These are phyloP conservation scores for Phytomonas francai DNA, from an alignment of 208 protist genomes.

Conservation along the genomic window DNA sequence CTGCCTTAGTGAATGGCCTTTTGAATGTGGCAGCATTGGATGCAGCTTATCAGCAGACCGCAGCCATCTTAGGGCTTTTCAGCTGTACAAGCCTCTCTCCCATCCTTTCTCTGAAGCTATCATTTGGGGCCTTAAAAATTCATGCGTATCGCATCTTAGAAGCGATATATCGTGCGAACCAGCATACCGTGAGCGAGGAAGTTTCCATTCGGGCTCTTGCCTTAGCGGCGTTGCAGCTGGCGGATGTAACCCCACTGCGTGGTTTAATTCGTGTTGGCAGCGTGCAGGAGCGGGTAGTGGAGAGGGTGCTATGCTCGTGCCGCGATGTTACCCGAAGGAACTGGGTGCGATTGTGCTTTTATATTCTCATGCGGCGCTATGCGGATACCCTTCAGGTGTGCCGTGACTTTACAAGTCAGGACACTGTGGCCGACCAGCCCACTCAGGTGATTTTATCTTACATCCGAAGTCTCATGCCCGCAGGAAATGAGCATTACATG, in stretches of 20 bases:
- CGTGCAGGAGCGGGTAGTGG: constrained; percentile 33
- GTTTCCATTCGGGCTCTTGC: constrained; percentile 48
- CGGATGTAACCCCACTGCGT: constrained; percentile 31
- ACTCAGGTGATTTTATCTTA: constrained; percentile 49
- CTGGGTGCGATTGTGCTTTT: constrained; percentile 42
- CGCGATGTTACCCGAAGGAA: constrained; percentile 21
- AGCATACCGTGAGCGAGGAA: constrained; percentile 14
- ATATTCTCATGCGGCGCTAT: constrained; percentile 62
- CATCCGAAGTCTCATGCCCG: constrained; percentile 43
- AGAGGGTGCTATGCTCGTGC: constrained; percentile 31
- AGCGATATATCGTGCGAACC: constrained; percentile 29
- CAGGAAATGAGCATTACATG: background rate
- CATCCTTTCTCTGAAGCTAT: constrained; percentile 40
- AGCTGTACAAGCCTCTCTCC: constrained; percentile 22
- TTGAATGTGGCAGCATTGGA: constrained; percentile 42
- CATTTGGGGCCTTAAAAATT: constrained; percentile 47
- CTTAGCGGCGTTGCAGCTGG: constrained; percentile 27
- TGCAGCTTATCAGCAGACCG: constrained; percentile 33
- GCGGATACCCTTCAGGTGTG: constrained; percentile 52
- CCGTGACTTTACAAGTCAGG: constrained; percentile 19
- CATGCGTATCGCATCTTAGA: constrained; percentile 32
- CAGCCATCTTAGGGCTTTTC: constrained; percentile 24
- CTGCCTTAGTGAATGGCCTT: constrained; percentile 44
- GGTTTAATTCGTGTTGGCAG: constrained; percentile 44
- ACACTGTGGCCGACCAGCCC: constrained; percentile 43